A percentile compares a stretch with the other conserved stretches of the same genome.
Evolutionary conservation across 2,329 filamentous ascomycete species (phyloP).

Genomic region (Gaeumannomyces tritici): DNA sequence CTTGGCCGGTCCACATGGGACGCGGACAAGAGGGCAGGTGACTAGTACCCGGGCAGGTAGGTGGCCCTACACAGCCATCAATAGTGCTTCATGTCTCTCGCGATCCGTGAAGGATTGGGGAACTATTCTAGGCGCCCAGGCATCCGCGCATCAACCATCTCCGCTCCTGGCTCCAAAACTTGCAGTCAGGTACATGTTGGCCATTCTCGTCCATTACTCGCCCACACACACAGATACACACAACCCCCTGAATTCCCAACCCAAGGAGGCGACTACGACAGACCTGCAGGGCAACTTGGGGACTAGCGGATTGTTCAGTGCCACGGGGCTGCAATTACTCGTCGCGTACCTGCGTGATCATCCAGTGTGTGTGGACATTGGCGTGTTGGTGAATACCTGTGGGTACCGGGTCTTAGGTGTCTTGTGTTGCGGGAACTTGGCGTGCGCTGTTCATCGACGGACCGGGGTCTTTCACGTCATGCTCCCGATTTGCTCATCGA

Average conservation of each 20-base stretch:
- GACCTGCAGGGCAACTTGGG: not conserved
- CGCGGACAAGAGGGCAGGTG: not conserved
- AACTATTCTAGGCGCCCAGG: not conserved
- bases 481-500: not conserved
- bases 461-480: not conserved
- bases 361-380: not conserved
- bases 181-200: too few species aligned
- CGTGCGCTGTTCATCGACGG: too few species aligned
- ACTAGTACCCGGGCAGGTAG: conserved; percentile 2
- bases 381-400: not conserved
- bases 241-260: too few species aligned
- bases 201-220: too few species aligned
- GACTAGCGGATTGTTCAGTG: not conserved
- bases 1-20: not conserved
- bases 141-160: not conserved
- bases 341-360: conserved; percentile 2
- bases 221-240: too few species aligned
- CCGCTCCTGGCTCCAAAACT: too few species aligned
- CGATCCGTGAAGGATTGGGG: not conserved
- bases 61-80: not conserved
- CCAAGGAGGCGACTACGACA: too few species aligned
- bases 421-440: not conserved
- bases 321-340: not conserved
- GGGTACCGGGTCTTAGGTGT: not conserved
- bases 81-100: not conserved